Evolutionary conservation across 768 basidiomycete species (phyloP), one percentile per base, ranked within the genome.

Genomic region (Dentipellis fragilis): DNA sequence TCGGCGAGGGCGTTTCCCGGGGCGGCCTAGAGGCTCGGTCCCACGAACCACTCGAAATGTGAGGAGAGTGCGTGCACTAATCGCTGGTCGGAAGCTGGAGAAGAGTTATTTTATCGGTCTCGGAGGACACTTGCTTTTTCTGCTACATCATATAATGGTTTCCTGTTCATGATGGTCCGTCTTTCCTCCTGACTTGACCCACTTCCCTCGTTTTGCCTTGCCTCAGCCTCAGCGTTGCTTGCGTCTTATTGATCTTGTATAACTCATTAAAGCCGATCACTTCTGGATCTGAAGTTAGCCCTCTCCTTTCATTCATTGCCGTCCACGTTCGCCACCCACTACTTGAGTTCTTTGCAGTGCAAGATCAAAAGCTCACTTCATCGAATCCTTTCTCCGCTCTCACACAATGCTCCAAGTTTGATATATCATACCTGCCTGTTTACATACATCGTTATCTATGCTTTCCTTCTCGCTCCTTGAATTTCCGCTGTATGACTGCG

Each of bases 1-100:
- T 71, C n/a, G 65, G 66, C 55, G 84, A 85, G 68, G 84, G 79
- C 62, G 76, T 76, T 65, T 66, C 74, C 49, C 59, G 56, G 46
- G 86, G 84, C 69, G 48, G 48, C 19, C 80, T 92, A 64, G 90
- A 93, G 67, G 80, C 88, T 64, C 81, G 85, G 70, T 88, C 87
- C 59, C 86, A 90, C 73, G 87, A 93, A 75, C 87, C 87, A 40
- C 70, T 91, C 72, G 90, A 92, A 69, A 34, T 61, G 55, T 61
- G 58, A 61, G 29, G 46, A 29, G 6, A 6, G 6, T 29, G 29
- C 29, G 29, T 42, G 40, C 40, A 14, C 9, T 14, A 42, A 42
- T 29, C 6, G 40, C 40, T 14, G 14, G 19, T 42, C 40, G 14
- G 40, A 42, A 42, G 29, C 39, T 39, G 45, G 39, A 17, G 29